A percentile compares a stretch with the other conserved stretches of the same genome.
These are phyloP conservation scores for Mikania micrantha DNA, from an alignment of 129 eudicot species.

Conservation along the genomic window DNA sequence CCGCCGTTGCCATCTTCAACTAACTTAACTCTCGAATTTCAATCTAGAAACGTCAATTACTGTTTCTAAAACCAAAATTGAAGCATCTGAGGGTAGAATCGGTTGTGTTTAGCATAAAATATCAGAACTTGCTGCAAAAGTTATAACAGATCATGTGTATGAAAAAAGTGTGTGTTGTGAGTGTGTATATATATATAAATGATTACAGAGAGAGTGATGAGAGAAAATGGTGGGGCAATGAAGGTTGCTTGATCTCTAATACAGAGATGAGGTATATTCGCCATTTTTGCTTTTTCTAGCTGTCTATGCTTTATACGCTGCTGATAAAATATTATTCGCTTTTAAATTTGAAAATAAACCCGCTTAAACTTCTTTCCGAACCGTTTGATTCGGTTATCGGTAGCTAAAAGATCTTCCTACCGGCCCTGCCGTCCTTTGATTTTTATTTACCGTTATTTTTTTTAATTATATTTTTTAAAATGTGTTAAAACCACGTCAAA, in stretches of 20 bases:
- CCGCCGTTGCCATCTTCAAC: slow-evolving; percentile 47
- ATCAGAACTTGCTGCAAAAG: slow-evolving; percentile 16
- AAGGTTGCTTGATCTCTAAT: slow-evolving; percentile 26
- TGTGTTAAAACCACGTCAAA: background rate
- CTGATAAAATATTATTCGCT: background rate
- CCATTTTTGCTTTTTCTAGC: slow-evolving; percentile 35
- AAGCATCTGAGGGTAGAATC: background rate
- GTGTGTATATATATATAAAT: background rate
- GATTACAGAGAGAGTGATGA: slow-evolving; percentile 12
- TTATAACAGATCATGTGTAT: slow-evolving; percentile 12
- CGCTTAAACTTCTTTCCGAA: slow-evolving; percentile 24
- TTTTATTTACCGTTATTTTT: background rate
- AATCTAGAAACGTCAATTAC: slow-evolving; percentile 8
- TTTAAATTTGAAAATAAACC: slow-evolving; percentile 22
- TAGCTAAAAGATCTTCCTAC: too few species aligned
- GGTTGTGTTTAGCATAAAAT: slow-evolving; percentile 12
- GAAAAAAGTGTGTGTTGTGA: too few species aligned
- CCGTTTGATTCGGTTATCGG: too few species aligned
- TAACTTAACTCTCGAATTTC: slow-evolving; percentile 12
- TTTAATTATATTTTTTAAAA: background rate
- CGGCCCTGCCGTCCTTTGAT: background rate
- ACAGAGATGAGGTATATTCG: slow-evolving; percentile 26
- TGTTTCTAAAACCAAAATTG: background rate
- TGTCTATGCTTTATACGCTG: slow-evolving; percentile 44
- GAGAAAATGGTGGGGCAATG: slow-evolving; percentile 25